Percentiles rank a stretch among this genome's conserved stretches.
Evolutionary conservation across 2,329 filamentous ascomycete genomes (phyloP).

Genomic region (Penicillium sp.): DNA sequence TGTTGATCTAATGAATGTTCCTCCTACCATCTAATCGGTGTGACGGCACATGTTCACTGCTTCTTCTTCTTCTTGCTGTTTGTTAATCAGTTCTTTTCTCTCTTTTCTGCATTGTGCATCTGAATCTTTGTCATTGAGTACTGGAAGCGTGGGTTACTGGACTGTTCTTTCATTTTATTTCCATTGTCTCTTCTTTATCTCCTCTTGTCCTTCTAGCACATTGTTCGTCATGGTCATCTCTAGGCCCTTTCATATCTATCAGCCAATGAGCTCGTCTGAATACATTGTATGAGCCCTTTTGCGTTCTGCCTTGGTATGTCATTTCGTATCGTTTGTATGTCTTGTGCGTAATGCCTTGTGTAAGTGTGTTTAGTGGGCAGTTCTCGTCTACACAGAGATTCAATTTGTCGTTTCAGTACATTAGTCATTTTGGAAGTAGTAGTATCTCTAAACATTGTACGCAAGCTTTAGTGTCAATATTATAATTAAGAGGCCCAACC

Average conservation of each 20-base stretch:
- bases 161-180: slow-evolving; percentile 24
- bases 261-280: slow-evolving; percentile 18
- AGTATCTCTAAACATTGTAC: too few relatives aligned
- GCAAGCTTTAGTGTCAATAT: too few relatives aligned
- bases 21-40: slow-evolving; percentile 12
- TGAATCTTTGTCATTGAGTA: slow-evolving; percentile 31
- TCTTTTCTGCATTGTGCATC: slow-evolving; percentile 27
- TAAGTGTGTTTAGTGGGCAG: neutral
- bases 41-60: slow-evolving; percentile 11
- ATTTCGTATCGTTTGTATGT: slow-evolving; percentile 3
- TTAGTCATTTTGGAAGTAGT: neutral
- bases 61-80: slow-evolving; percentile 14
- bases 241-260: slow-evolving; percentile 23
- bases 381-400: neutral
- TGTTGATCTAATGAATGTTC: slow-evolving; percentile 26
- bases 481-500: too few relatives aligned
- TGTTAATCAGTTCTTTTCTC: slow-evolving; percentile 10
- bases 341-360: neutral
- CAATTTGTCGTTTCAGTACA: neutral
- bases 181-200: slow-evolving; percentile 20
- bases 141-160: slow-evolving; percentile 30
- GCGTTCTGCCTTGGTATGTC: slow-evolving; percentile 2
- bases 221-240: slow-evolving; percentile 29
- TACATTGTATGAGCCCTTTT: slow-evolving; percentile 13
- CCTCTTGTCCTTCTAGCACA: slow-evolving; percentile 28